Evolutionary conservation across 1,284 basidiomycete genomes (phyloP).

Genomic region (Puccinia horiana): DNA sequence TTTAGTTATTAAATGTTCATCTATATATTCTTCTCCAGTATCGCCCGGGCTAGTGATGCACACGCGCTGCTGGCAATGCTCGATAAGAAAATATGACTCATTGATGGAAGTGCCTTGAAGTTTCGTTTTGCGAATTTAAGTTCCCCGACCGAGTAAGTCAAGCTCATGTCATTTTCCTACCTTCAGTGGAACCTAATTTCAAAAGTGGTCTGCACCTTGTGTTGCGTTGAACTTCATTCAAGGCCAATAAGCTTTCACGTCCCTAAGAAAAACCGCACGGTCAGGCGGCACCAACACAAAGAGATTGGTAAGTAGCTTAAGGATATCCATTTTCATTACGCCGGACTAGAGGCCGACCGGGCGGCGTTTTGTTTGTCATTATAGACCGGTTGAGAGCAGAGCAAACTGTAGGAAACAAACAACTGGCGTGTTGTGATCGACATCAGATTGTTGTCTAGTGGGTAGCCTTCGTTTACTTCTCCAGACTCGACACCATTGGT

Average conservation of each 20-base stretch:
- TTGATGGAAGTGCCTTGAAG: constrained; percentile 43
- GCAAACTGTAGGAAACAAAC: constrained; percentile 36
- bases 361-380: not conserved
- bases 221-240: not conserved
- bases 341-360: not conserved
- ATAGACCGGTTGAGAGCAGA: constrained; percentile 43
- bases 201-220: not conserved
- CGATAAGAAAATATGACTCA: constrained; percentile 46
- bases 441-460: constrained; percentile 47
- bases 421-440: constrained; percentile 34
- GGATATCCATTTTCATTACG: not conserved
- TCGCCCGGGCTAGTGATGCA: constrained; percentile 34
- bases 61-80: constrained; percentile 35
- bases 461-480: not conserved
- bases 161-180: not conserved
- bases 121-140: constrained; percentile 46
- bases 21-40: too few relatives aligned
- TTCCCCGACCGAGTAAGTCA: constrained; percentile 33
- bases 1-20: too few relatives aligned
- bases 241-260: constrained; percentile 8
- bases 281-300: constrained; percentile 42
- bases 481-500: not conserved
- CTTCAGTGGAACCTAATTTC: not conserved
- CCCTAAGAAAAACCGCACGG: constrained; percentile 30
- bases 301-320: constrained; percentile 18